These are phyloP conservation scores for Excoecaria cochinchinensis DNA, from an alignment of 345 rosid species.

Conservation along the genomic window DNA sequence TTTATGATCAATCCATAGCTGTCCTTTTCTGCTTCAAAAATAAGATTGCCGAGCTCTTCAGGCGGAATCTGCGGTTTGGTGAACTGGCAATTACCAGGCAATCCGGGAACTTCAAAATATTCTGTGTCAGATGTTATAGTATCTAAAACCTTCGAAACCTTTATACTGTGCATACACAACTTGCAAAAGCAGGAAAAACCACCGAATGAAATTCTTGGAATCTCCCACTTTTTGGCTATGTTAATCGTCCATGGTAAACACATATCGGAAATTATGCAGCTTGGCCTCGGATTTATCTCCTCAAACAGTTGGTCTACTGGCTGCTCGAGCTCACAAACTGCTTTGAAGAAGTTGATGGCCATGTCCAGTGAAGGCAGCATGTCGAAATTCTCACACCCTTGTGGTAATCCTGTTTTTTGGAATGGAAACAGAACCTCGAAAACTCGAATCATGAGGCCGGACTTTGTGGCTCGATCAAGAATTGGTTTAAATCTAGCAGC, in stretches of 20 bases:
- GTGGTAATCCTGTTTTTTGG: slow-evolving; percentile 18
- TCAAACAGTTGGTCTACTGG: slow-evolving; percentile 19
- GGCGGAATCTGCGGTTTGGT: slow-evolving; percentile 3
- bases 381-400: slow-evolving; percentile 20
- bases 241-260: not conserved
- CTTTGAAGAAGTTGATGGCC: slow-evolving; percentile 15
- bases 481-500: not conserved
- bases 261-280: slow-evolving; percentile 39
- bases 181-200: too few species aligned
- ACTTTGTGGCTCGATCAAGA: slow-evolving; percentile 17
- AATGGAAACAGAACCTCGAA: slow-evolving; percentile 5
- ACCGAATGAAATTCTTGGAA: too few species aligned
- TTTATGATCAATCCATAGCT: too few species aligned
- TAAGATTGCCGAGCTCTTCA: too few species aligned
- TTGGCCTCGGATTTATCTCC: slow-evolving; percentile 15
- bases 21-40: too few species aligned
- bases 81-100: not conserved
- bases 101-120: too few species aligned
- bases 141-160: too few species aligned
- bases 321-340: slow-evolving; percentile 9
- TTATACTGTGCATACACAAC: too few species aligned
- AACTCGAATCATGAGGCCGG: slow-evolving; percentile 19
- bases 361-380: not conserved
- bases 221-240: too few species aligned
- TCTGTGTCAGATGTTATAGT: too few species aligned